Base-by-base conservation (phyloP, 208 protist species). In the Acanthamoeba lenticulata region DNA sequence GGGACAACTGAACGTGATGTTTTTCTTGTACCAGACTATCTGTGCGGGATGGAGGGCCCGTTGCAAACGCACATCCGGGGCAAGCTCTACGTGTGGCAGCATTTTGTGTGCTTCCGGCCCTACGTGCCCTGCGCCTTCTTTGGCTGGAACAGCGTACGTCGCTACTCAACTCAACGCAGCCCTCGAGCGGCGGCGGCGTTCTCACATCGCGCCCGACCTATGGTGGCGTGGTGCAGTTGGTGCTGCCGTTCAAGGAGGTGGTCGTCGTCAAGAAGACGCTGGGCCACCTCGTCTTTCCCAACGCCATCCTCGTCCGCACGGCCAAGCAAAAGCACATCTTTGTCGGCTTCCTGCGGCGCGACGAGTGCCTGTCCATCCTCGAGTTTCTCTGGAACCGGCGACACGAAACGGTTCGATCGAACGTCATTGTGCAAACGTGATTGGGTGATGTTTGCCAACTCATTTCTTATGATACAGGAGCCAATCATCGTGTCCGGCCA, bases 71-170 rank as follows among this genome's bases (percentile, higher is more conserved):
- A 89, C 81, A 29, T 89, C 29, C 45, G 52, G n/a, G 81, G 81
- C 34, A 55, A 65, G 27, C 81, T 89, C 52, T 89, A 89, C 49
- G 40, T 89, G 27, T 89, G 81, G 81, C 81, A 89, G 45, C 81
- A 89, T n/a, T 55, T 65, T 55, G 29, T 89, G 4, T 89, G 81
- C 45, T 89, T 89, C n/a, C 47, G 47, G 6, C 81, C 81, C 81
- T 67, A 89, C 42, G 44, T 85, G 4, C 44, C 44, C 74, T 85
- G 38, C 49, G 57, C 52, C 29, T 89, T 89, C 81, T 55, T 65
- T 6, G 27, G 81, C 81, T 89, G 40, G 29, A 67, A 42, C 81
- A 45, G 45, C 81, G 44, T 89, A 67, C 36, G 67, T 24, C 27
- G 11, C 11, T 2, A 3, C 36, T 3, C 34, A 2, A 9, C 29